Evolutionary conservation across 805 yeast species (phyloP).

Genomic region (Ogataea chonburiensis): DNA sequence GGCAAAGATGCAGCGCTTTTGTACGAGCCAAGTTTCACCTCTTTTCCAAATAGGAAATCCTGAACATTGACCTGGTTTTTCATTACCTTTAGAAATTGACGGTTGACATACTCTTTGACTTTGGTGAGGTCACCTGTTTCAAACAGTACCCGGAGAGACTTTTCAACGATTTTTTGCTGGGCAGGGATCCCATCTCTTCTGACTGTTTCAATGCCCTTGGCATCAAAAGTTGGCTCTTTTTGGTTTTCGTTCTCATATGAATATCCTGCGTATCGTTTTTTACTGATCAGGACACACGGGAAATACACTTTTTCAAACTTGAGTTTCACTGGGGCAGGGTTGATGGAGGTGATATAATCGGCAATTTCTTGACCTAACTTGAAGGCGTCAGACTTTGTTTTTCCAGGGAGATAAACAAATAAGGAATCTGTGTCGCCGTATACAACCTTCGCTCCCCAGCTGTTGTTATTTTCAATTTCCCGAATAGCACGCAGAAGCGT

Average conservation of each 20-base stretch:
- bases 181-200: conserved; percentile 95
- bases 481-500: conserved; percentile 69
- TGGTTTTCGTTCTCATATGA: conserved; percentile 63
- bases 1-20: conserved; percentile 73
- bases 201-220: conserved; percentile 95
- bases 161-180: conserved; percentile 77
- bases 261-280: conserved; percentile 90
- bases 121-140: conserved; percentile 67
- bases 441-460: conserved; percentile 89
- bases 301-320: conserved; percentile 93
- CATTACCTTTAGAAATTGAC: conserved; percentile 66
- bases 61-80: conserved; percentile 63
- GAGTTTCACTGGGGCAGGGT: conserved; percentile 79
- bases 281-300: conserved; percentile 78
- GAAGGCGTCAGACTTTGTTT: conserved; percentile 74
- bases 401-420: conserved; percentile 88
- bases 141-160: conserved; percentile 64
- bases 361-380: conserved; percentile 72
- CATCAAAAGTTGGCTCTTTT: conserved; percentile 71
- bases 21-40: conserved; percentile 81
- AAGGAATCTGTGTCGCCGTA: conserved; percentile 97
- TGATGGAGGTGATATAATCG: conserved; percentile 52
- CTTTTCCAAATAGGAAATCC: conserved; percentile 91
- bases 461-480: conserved; percentile 54
- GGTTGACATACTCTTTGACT: conserved; percentile 63